These are phyloP conservation scores for Lepidium sativum DNA, from an alignment of 345 rosid species.

Conservation along the genomic window DNA sequence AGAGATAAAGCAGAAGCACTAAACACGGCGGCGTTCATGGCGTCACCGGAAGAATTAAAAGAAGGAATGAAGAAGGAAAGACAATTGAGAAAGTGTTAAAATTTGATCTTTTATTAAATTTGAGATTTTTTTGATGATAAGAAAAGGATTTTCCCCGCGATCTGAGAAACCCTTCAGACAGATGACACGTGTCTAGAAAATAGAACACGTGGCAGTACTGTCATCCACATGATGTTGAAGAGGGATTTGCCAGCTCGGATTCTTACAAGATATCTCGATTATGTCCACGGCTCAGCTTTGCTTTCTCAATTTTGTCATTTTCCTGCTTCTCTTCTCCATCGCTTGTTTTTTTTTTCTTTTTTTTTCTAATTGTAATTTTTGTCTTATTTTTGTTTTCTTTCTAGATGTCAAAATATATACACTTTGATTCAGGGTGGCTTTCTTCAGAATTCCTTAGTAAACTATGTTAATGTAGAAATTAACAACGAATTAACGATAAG, in stretches of 20 bases:
- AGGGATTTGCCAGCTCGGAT: constrained; percentile 60
- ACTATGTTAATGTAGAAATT: no score
- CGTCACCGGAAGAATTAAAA: constrained; percentile 20
- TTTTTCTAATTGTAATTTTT: no score
- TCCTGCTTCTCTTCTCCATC: neutral
- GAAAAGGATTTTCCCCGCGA: constrained; percentile 53
- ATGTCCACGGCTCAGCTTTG: neutral
- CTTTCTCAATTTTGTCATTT: neutral
- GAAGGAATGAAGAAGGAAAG: neutral
- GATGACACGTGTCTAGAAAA: constrained; percentile 52
- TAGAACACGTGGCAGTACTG: constrained; percentile 41
- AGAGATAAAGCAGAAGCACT: constrained; percentile 62
- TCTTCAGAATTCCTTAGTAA: no score
- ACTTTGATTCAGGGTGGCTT: no score
- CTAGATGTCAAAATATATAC: no score
- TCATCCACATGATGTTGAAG: constrained; percentile 46
- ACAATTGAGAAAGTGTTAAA: neutral
- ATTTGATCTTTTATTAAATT: neutral
- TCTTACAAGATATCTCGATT: constrained; percentile 29
- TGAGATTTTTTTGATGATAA: constrained; percentile 58
- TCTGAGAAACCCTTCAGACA: constrained; percentile 54
- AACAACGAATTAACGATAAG: no score
- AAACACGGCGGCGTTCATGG: constrained; percentile 76
- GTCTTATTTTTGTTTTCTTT: no score
- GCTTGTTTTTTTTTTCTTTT: neutral